Evolutionary conservation across 495 filamentous ascomycete genomes (phyloP).

Genomic region (Tuber umbilicatum): DNA sequence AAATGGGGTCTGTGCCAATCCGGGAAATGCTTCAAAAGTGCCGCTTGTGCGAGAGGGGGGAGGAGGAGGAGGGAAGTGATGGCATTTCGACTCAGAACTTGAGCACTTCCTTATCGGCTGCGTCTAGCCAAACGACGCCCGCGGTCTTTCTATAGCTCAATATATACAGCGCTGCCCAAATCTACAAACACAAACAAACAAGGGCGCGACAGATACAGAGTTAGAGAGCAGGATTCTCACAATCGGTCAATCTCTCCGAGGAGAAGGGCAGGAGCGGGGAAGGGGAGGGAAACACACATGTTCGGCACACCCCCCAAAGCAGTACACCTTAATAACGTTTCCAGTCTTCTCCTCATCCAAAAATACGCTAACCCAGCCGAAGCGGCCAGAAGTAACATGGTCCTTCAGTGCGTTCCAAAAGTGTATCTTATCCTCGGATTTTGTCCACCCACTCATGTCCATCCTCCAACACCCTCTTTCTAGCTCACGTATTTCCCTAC

Average conservation of each 20-base stretch:
- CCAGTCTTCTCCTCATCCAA: conserved; percentile 22
- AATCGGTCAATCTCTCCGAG: background rate
- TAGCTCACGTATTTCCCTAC: conserved; percentile 26
- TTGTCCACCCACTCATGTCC: conserved; percentile 30
- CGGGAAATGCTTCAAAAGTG: background rate
- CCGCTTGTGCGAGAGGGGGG: background rate
- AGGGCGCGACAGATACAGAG: background rate
- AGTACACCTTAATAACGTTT: conserved; percentile 31
- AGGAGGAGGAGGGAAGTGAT: background rate
- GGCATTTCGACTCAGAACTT: conserved; percentile 13
- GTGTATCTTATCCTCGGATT: conserved; percentile 21
- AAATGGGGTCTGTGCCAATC: background rate
- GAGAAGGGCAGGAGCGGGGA: background rate
- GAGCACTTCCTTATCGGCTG: conserved; percentile 28
- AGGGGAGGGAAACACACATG: conserved; percentile 21
- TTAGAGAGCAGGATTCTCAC: background rate
- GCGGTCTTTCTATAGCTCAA: conserved; percentile 28
- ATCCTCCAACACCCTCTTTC: conserved; percentile 37
- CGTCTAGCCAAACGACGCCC: conserved; percentile 33
- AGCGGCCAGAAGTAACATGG: conserved; percentile 20
- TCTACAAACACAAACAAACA: conserved; percentile 11
- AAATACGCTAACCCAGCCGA: conserved; percentile 29
- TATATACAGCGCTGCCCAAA: conserved; percentile 37
- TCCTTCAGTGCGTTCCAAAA: conserved; percentile 37
- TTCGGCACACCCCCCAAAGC: conserved; percentile 32